phyloP scores from a whole-genome alignment of 148 eudicot genomes.

The Vaccinium darrowii region DNA sequence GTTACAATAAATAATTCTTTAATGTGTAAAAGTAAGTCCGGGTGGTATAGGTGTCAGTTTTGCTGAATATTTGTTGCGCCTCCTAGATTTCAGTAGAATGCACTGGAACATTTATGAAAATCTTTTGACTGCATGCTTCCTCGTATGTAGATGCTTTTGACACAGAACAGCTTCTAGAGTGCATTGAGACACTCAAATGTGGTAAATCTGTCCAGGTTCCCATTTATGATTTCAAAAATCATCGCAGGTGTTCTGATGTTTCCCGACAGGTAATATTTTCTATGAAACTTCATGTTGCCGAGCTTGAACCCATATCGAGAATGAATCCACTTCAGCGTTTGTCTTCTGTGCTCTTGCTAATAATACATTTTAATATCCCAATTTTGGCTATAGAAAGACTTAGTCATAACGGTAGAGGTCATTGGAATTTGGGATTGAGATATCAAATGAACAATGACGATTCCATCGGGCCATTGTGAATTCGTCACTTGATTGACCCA shows the following conservation, averaged over 20 bases:
- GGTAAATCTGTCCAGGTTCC: slow-evolving; percentile 87
- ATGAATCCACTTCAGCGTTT: background rate
- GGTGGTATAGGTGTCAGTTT: background rate
- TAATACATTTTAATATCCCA: background rate
- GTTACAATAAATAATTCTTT: background rate
- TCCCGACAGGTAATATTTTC: slow-evolving; percentile 69
- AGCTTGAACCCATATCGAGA: background rate
- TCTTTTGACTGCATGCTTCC: background rate
- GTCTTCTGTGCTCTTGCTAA: background rate
- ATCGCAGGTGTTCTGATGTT: slow-evolving; percentile 70
- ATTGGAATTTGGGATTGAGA: background rate
- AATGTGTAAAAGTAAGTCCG: background rate
- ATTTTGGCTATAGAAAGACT: background rate
- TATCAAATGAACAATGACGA: background rate
- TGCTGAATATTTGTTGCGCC: background rate
- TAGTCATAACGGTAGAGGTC: too few relatives aligned
- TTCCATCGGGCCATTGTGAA: background rate
- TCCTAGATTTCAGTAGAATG: slow-evolving; percentile 6
- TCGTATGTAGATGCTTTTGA: slow-evolving; percentile 86
- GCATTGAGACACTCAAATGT: slow-evolving; percentile 56
- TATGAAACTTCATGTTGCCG: background rate
- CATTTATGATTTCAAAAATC: slow-evolving; percentile 89
- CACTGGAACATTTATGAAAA: background rate
- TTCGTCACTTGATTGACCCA: background rate
- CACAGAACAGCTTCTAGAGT: slow-evolving; percentile 91